Conservation (phyloP, 108 stramenopile genomes). For the Skeletonema menzelii region DNA sequence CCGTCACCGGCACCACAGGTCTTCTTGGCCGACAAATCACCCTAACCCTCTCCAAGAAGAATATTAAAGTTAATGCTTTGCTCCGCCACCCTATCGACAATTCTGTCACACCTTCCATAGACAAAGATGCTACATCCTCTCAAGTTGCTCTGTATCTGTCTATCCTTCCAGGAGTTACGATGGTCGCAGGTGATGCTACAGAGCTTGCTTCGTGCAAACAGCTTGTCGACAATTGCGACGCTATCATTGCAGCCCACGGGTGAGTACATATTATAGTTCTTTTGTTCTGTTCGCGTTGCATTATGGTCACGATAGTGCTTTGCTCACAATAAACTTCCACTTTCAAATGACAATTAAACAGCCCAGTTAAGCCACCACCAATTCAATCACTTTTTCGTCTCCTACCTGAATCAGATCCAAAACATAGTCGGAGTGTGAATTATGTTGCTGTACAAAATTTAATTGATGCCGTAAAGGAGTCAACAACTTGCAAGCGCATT, state of each 20-base stretch:
- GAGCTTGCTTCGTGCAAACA: conserved; percentile 25
- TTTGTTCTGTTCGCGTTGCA: no score
- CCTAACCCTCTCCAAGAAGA: conserved; percentile 13
- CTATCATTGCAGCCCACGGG: conserved; percentile 50
- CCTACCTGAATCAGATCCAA: conserved; percentile 45
- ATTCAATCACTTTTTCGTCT: conserved; percentile 40
- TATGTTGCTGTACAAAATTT: conserved; percentile 67
- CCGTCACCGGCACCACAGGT: conserved; percentile 57
- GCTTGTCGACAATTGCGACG: conserved; percentile 56
- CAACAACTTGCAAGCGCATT: conserved; percentile 47
- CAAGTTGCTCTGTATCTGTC: conserved; percentile 48
- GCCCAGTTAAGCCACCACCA: conserved; percentile 31
- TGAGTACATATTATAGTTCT: no score
- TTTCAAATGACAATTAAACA: no score
- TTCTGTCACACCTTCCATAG: not conserved
- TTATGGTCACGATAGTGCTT: no score
- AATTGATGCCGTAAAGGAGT: conserved; percentile 39
- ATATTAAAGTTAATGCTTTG: conserved; percentile 31
- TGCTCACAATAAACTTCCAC: no score
- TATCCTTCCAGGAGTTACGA: conserved; percentile 33
- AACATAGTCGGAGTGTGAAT: conserved; percentile 69
- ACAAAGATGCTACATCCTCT: not conserved
- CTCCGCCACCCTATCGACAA: conserved; percentile 33
- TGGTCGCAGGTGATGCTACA: conserved; percentile 56
- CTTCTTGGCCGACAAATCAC: conserved; percentile 43